phyloP scores from a whole-genome alignment of 306 rosid genomes.

The Alnus glutinosa region DNA sequence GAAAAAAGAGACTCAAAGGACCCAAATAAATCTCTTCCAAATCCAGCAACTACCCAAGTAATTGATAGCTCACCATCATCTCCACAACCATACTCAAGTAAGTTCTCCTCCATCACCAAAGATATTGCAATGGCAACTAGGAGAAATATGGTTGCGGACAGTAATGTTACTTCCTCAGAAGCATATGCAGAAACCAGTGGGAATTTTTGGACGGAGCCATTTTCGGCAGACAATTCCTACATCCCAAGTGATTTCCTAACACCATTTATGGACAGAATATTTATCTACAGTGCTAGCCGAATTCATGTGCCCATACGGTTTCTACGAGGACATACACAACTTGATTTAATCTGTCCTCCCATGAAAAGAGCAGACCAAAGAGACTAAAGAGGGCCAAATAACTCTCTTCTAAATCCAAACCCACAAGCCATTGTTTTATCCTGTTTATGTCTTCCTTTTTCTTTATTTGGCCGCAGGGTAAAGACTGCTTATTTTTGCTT shows the following conservation, averaged over 20 bases:
- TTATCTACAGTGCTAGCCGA: no score
- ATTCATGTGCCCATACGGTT: neutral
- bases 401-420: conserved; percentile 2
- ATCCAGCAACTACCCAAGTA: neutral
- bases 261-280: no score
- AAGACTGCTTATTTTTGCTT: neutral
- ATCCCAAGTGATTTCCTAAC: no score
- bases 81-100: conserved; percentile 21
- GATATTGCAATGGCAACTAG: neutral
- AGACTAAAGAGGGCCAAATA: neutral
- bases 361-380: no score
- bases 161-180: conserved; percentile 7
- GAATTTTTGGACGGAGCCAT: conserved; percentile 41
- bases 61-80: neutral
- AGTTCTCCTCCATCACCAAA: conserved; percentile 14
- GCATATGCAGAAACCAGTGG: conserved; percentile 17
- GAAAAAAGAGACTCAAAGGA: no score
- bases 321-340: neutral
- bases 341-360: no score
- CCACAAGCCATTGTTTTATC: neutral
- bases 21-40: neutral
- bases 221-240: no score
- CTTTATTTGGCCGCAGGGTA: neutral
- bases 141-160: conserved; percentile 1
- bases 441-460: neutral